A percentile compares a stretch with the other conserved stretches of the same genome.
These are phyloP conservation scores for Myxozyma sirexii DNA, from an alignment of 805 yeast genomes.

Conservation along the genomic window DNA sequence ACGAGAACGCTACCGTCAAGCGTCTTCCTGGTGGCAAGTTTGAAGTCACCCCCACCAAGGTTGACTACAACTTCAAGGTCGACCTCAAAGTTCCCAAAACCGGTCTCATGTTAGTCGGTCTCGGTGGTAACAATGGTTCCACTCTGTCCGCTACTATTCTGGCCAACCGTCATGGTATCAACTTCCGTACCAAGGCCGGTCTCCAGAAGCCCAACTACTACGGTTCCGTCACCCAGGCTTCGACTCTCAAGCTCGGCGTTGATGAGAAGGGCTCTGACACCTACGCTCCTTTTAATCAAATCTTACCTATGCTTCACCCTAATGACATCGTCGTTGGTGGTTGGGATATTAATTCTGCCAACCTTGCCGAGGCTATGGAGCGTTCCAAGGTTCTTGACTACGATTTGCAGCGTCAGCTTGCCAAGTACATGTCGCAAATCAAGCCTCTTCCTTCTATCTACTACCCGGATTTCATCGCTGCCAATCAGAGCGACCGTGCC, in stretches of 20 bases:
- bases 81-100: slow-evolving; percentile 80
- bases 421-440: slow-evolving; percentile 60
- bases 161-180: slow-evolving; percentile 78
- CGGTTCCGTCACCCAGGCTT: slow-evolving; percentile 92
- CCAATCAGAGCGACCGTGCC: slow-evolving; percentile 90
- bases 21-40: slow-evolving; percentile 42
- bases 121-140: slow-evolving; percentile 96
- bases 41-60: slow-evolving; percentile 68
- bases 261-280: slow-evolving; percentile 82
- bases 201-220: slow-evolving; percentile 76
- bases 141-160: slow-evolving; percentile 82
- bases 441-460: slow-evolving; percentile 83
- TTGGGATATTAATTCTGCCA: slow-evolving; percentile 84
- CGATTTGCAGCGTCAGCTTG: slow-evolving; percentile 76
- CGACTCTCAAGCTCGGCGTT: slow-evolving; percentile 87
- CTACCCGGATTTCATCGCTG: slow-evolving; percentile 96
- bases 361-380: slow-evolving; percentile 75
- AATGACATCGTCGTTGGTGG: slow-evolving; percentile 89
- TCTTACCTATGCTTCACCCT: slow-evolving; percentile 87
- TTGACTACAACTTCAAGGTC: slow-evolving; percentile 82
- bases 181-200: slow-evolving; percentile 83
- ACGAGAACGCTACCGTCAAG: slow-evolving; percentile 61
- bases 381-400: slow-evolving; percentile 86
- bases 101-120: slow-evolving; percentile 83
- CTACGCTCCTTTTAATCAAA: slow-evolving; percentile 86